Evolutionary conservation across 768 basidiomycete species (phyloP).

Genomic region (Galerina sulciceps): DNA sequence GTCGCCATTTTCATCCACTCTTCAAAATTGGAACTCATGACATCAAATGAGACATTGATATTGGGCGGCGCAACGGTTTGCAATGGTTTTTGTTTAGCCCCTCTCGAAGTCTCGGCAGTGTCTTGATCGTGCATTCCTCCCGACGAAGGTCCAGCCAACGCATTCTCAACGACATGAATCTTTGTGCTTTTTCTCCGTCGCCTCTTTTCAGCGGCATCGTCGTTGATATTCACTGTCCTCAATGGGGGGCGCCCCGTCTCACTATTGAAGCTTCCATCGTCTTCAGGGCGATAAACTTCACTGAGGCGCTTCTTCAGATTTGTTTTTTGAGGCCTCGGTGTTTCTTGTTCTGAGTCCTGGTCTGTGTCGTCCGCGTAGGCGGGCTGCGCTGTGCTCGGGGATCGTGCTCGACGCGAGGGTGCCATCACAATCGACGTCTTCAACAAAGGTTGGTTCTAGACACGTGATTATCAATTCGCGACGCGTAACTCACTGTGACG

Average conservation of each 20-base stretch:
- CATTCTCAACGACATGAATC: constrained; percentile 56
- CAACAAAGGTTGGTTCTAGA: constrained; percentile 37
- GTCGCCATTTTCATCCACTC: constrained; percentile 99
- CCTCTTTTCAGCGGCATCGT: constrained; percentile 88
- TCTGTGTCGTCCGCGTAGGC: constrained; percentile 42
- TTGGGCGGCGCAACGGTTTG: constrained; percentile 62
- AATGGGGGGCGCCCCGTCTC: constrained; percentile 41
- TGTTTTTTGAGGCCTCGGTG: constrained; percentile 42
- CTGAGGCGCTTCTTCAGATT: constrained; percentile 63
- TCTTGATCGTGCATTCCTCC: constrained; percentile 43
- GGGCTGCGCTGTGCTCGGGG: constrained; percentile 36
- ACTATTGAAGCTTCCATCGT: constrained; percentile 44
- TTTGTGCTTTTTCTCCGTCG: constrained; percentile 80
- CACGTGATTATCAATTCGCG: constrained; percentile 42
- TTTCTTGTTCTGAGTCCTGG: constrained; percentile 41
- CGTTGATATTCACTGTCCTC: constrained; percentile 68
- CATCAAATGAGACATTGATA: constrained; percentile 71
- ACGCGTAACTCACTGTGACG: constrained; percentile 21
- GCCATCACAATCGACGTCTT: constrained; percentile 38
- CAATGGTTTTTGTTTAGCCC: constrained; percentile 59
- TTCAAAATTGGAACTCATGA: constrained; percentile 94
- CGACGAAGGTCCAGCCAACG: constrained; percentile 65
- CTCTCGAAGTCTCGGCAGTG: constrained; percentile 45
- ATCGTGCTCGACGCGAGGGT: constrained; percentile 43
- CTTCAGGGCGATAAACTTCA: constrained; percentile 54